These are phyloP conservation scores for Cryphonectria parasitica DNA, from an alignment of 2,329 filamentous ascomycete genomes.

Conservation along the genomic window DNA sequence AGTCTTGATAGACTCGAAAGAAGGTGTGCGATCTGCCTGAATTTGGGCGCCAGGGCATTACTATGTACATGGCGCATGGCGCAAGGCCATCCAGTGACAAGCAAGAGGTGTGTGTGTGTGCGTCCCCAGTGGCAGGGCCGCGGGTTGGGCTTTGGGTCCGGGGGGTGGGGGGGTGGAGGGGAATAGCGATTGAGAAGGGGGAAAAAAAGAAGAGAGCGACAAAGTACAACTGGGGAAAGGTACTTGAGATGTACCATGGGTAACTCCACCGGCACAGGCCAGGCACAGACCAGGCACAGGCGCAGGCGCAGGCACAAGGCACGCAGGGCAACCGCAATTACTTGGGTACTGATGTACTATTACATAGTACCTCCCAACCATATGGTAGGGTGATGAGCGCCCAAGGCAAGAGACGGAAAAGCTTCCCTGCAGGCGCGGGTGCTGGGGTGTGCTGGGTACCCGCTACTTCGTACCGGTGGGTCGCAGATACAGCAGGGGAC, in stretches of 20 bases:
- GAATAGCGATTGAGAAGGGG: neutral
- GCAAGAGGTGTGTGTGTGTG: neutral
- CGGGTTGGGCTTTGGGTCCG: neutral
- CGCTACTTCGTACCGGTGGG: neutral
- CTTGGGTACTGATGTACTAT: neutral
- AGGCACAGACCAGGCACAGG: neutral
- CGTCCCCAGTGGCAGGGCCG: neutral
- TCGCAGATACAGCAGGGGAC: constrained; percentile 14
- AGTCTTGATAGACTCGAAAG: constrained; percentile 25
- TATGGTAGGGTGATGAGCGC: constrained; percentile 3
- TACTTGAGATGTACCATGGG: constrained; percentile 15
- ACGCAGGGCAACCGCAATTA: neutral
- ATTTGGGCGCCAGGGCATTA: constrained; percentile 15
- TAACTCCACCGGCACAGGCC: constrained; percentile 4
- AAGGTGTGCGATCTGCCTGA: constrained; percentile 25
- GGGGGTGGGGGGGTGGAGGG: neutral
- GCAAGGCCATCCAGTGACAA: constrained; percentile 11
- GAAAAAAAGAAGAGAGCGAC: neutral
- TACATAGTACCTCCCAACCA: neutral
- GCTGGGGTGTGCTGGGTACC: neutral
- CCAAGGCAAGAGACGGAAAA: neutral
- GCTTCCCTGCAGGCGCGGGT: neutral
- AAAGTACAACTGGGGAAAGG: constrained; percentile 13
- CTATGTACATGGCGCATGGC: neutral
- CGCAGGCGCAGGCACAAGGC: constrained; percentile 8